Base-by-base conservation (phyloP, 805 yeast species). In the Candida ponderosae region DNA sequence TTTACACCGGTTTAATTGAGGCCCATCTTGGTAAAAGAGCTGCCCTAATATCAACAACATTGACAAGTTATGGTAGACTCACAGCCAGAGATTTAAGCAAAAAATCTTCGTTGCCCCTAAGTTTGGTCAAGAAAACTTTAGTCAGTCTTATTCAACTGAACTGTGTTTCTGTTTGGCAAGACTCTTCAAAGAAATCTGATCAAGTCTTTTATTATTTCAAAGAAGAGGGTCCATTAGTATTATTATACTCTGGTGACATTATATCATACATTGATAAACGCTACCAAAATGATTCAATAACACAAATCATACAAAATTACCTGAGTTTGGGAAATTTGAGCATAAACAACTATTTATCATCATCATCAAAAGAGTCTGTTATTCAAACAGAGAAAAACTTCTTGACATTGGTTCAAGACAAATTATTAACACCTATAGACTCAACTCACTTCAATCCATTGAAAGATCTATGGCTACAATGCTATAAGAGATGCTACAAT, bases 111-210 rank as follows among this genome's bases (percentile, higher is more conserved):
- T 53, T 82, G 34, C 71, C 80, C 1, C 37, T 63, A 0, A 56
- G 71, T 13, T 59, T 70, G 13, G 74, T 85, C 16, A 79, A 79
- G 45, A 72, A 80, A 26, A 67, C 83, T 0, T 63, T 90, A 31
- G 94, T 85, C 5, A 74, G 89, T 7, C 62, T 90, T 49, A 68
- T 89, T 30, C 96, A 90, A 58, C 65, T 86, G 43, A 75, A 83
- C 41, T 82, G 95, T 56, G 78, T 85, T 9, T 70, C 70, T 18
- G 76, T 76, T 50, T 79, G 88, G 76, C 61, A 60, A 15, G 82
- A 76, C 21, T 52, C 50, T 3, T 29, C 46, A 0, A 37, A 49
- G 6, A 50, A 40, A 16, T 56, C 53, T 15, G 44, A 55, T 14
- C 52, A 51, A 0, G 65, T 72, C 1, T 71, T 62, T 48, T 87